Conservation (phyloP, 345 rosid species). For the Lepidium aucheri region DNA sequence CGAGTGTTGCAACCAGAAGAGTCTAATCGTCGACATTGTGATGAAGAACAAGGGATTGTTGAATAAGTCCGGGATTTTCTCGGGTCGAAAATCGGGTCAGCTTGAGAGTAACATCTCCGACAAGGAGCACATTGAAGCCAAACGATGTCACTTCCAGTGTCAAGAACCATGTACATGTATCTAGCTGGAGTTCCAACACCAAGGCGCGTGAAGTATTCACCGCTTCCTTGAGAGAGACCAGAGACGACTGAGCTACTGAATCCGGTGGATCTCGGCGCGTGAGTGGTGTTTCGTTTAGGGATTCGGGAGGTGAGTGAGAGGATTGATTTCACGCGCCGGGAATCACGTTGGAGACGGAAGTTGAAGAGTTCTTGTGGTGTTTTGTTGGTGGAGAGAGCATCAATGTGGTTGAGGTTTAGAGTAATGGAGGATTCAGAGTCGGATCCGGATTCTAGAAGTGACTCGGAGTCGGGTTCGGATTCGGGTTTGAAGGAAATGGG, state of each 20-base stretch:
- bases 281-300: constrained; percentile 23
- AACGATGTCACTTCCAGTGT: constrained; percentile 90
- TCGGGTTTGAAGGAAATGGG: constrained; percentile 30
- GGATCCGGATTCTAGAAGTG: constrained; percentile 3
- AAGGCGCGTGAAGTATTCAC: constrained; percentile 94
- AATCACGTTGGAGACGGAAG: constrained; percentile 68
- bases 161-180: constrained; percentile 75
- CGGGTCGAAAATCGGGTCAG: constrained; percentile 86
- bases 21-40: constrained; percentile 52
- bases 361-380: constrained; percentile 59
- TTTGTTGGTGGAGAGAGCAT: constrained; percentile 44
- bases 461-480: constrained; percentile 20
- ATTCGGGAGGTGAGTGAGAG: constrained; percentile 25
- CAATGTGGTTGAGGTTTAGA: constrained; percentile 63
- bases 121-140: constrained; percentile 98
- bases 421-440: constrained; percentile 28
- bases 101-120: constrained; percentile 69
- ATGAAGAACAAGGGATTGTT: constrained; percentile 53
- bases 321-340: constrained; percentile 43
- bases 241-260: constrained; percentile 74
- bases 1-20: constrained; percentile 49
- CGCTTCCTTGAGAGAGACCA: constrained; percentile 90
- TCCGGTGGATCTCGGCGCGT: constrained; percentile 24
- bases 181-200: constrained; percentile 92
- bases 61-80: constrained; percentile 56